These are phyloP conservation scores for Sclerospora graminicola DNA, from an alignment of 352 stramenopile genomes.

Conservation along the genomic window DNA sequence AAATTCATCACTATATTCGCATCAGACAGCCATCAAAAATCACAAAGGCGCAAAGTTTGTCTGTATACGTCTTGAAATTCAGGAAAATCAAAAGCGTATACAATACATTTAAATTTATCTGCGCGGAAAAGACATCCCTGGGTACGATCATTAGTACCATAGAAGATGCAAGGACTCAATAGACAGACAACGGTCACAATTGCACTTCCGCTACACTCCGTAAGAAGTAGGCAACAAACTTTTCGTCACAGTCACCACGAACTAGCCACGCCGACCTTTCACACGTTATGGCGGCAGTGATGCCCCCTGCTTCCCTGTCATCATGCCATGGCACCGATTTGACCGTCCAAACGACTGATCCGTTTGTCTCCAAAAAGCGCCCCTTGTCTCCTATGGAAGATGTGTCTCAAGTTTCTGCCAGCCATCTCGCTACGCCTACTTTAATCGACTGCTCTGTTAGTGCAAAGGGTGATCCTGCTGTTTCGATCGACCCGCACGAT, in stretches of 20 bases:
- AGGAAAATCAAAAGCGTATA: too few relatives aligned
- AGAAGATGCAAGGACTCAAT: neutral
- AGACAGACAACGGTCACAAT: neutral
- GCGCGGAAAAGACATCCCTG: neutral
- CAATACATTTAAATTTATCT: too few relatives aligned
- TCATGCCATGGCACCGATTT: neutral
- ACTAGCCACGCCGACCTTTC: neutral
- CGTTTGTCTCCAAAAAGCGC: slow-evolving; percentile 17
- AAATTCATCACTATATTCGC: too few relatives aligned
- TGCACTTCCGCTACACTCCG: neutral
- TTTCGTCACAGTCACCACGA: neutral
- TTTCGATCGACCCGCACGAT: slow-evolving; percentile 45
- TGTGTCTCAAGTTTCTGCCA: slow-evolving; percentile 7
- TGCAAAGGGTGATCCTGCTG: slow-evolving; percentile 6
- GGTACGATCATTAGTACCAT: neutral
- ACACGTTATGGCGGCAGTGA: slow-evolving; percentile 19
- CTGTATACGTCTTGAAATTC: too few relatives aligned
- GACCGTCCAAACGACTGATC: slow-evolving; percentile 8
- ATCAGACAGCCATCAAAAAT: too few relatives aligned
- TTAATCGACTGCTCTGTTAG: slow-evolving; percentile 3
- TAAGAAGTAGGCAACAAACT: neutral
- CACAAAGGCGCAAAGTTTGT: too few relatives aligned
- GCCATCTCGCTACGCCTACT: slow-evolving; percentile 22
- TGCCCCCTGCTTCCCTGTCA: slow-evolving; percentile 8
- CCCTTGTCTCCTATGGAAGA: slow-evolving; percentile 18